Evolutionary conservation across 768 basidiomycete species (phyloP), one percentile per base, ranked within the genome.

Genomic region (Pilatotrama ljubarskyi): DNA sequence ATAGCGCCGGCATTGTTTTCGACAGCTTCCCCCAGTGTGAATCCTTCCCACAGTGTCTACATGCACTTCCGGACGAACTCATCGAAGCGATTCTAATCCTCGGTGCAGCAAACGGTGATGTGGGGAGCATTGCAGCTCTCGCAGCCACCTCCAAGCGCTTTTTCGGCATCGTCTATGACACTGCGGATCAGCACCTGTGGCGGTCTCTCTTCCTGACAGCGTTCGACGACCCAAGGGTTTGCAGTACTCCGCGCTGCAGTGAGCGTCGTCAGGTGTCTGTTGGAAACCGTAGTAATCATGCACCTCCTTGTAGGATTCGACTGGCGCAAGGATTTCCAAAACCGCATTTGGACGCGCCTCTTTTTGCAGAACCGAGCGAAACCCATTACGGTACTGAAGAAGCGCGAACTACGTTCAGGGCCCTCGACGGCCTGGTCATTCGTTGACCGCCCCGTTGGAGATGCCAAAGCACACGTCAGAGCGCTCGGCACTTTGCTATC

Each of bases 121-220:
- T 72, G 13, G 44, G 51, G 11, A 64, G 72, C 10, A 63, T 75
- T 17, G 61, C 76, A 6, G 42, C 68, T 9, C 60, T 76, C 7
- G 63, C 76, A 9, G 69, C 70, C 54, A 72, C 77, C n/a, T 78
- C 73, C 62, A 61, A 59, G 5, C 20, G 51, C 10, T 64, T 75
- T 20, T 69, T 63, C 29, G 24, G 61, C 20, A 67, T 76, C 22
- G 66, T 78, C 26, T 74, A 77, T 59, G 53, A 66, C 15, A 59
- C 71, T 13, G 8, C 41, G 1, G 74, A 75, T 50, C 58, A 61
- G 18, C 71, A 75, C 54, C 65, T 78, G 6, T 79, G 78, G 78
- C 66, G 74, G 9, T 55, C 63, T 3, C 58, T 77, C 29, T 77
- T 76, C 66, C 69, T 76, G 18, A 50, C 61, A 7, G 56, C 62